Conservation (phyloP, 2,329 filamentous ascomycete species). For the Trichophyton simii region DNA sequence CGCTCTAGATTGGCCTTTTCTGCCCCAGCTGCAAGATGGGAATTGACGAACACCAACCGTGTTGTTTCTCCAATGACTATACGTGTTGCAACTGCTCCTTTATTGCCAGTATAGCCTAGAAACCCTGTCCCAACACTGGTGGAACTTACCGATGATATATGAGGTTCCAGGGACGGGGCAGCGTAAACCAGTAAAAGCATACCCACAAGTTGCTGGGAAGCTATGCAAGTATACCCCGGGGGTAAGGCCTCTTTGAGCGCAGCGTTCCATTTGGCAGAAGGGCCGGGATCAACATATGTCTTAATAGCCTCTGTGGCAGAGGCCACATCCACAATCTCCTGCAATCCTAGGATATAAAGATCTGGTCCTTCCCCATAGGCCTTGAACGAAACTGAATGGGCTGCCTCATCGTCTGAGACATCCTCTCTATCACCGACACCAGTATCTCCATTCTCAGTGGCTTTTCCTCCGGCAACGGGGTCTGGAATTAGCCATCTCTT, state of each 20-base stretch:
- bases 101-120: slow-evolving; percentile 90
- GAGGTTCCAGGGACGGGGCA: slow-evolving; percentile 59
- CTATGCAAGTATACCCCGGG: slow-evolving; percentile 59
- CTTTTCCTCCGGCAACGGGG: slow-evolving; percentile 29
- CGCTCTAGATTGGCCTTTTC: slow-evolving; percentile 67
- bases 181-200: slow-evolving; percentile 76
- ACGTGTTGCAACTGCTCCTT: slow-evolving; percentile 72
- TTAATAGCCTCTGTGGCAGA: slow-evolving; percentile 63
- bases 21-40: slow-evolving; percentile 75
- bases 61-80: slow-evolving; percentile 84
- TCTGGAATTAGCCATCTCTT: slow-evolving; percentile 65
- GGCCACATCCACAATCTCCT: slow-evolving; percentile 82
- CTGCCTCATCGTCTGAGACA: neutral
- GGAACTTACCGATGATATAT: slow-evolving; percentile 70
- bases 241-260: slow-evolving; percentile 64
- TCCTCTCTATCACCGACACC: neutral
- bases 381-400: slow-evolving; percentile 21
- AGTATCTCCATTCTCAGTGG: slow-evolving; percentile 24
- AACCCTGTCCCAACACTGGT: slow-evolving; percentile 77
- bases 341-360: slow-evolving; percentile 78
- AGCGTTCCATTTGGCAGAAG: slow-evolving; percentile 67
- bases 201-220: slow-evolving; percentile 75
- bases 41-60: slow-evolving; percentile 78
- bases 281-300: slow-evolving; percentile 59
- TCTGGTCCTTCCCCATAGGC: slow-evolving; percentile 59